A percentile compares a stretch with the other conserved stretches of the same genome.
phyloP scores from a whole-genome alignment of 2,329 filamentous ascomycete genomes.

The Dothidotthia symphoricarpi region DNA sequence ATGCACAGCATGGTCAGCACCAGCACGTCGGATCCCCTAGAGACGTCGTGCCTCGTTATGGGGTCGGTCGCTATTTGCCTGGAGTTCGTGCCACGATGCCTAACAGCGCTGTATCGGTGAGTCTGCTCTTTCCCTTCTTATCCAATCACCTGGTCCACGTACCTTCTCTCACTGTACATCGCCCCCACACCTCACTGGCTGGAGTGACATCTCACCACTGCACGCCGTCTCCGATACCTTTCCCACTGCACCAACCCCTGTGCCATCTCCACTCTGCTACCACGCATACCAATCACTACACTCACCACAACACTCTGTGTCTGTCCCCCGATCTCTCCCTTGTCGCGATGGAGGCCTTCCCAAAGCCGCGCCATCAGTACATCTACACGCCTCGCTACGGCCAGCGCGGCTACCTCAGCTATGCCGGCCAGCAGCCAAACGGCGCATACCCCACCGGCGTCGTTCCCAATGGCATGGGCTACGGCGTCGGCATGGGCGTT shows the following conservation, averaged over 20 bases:
- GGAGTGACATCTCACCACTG: background rate
- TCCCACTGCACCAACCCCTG: slow-evolving; percentile 1
- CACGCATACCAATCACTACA: background rate
- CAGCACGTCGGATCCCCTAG: slow-evolving; percentile 1
- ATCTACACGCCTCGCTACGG: slow-evolving; percentile 31
- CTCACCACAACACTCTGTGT: background rate
- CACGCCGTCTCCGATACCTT: slow-evolving; percentile 1
- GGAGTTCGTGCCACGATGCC: slow-evolving; percentile 22
- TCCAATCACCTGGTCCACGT: slow-evolving; percentile 9
- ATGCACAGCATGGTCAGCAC: background rate
- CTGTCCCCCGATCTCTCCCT: background rate
- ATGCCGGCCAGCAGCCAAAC: slow-evolving; percentile 29
- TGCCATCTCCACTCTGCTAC: no score
- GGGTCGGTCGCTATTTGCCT: slow-evolving; percentile 10
- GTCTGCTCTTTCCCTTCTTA: slow-evolving; percentile 15
- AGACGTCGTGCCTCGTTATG: slow-evolving; percentile 11
- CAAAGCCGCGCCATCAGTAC: slow-evolving; percentile 35
- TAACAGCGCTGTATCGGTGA: slow-evolving; percentile 22
- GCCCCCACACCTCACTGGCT: slow-evolving; percentile 13
- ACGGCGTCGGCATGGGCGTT: slow-evolving; percentile 11
- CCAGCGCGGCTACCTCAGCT: slow-evolving; percentile 28
- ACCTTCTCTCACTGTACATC: slow-evolving; percentile 13
- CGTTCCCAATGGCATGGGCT: slow-evolving; percentile 14
- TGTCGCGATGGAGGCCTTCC: slow-evolving; percentile 21
- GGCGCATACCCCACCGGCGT: slow-evolving; percentile 26